Evolutionary conservation across 2,329 filamentous ascomycete genomes (phyloP), one percentile per base, ranked within the genome.

Genomic region (Lachnum nothofagi): DNA sequence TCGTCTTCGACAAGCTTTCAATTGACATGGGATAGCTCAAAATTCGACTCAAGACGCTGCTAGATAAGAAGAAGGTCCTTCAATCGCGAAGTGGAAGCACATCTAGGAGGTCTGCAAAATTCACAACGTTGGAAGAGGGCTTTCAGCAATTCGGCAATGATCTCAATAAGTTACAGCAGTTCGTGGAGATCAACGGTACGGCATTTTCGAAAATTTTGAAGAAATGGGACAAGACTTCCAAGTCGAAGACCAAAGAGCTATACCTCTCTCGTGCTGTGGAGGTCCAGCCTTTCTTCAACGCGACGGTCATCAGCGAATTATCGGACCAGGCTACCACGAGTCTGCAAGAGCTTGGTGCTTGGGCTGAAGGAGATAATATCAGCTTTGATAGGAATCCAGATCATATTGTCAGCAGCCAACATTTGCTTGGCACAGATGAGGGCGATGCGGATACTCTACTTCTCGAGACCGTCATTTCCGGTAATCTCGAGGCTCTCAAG

Each of bases 211-310:
- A 98, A 69, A 98, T 98, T 51, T 73, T 98, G 56, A 98, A 98
- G 72, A 98, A 98, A 80, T 98, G 93, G 93, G 93, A 98, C 72
- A 98, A 98, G 79, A 96, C 91, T 1, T 96, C 91, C 59, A 98
- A 97, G 77, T 97, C 91, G 44, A 91, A 91, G 68, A 96, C 93
- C 51, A 98, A 98, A 69, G 93, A 97, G 71, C 79, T 97, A 34
- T 98, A 97, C 66, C 82, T 98, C 29, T 94, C 94, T 8, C 80
- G 93, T 52, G 93, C 93, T 7, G 91, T 98, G 54, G 93, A 98
- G 68, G 91, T 97, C 6, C 93, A 97, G 64, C 93, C 93, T 5
- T 97, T 94, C 68, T 98, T 97, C 77, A 97, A 98, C 68, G 85
- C 91, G 39, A 88, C 94, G 57, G 90, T 97, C 60, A 95, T 98